Conservation (phyloP, 768 basidiomycete species). For the Boletellus sp. region DNA sequence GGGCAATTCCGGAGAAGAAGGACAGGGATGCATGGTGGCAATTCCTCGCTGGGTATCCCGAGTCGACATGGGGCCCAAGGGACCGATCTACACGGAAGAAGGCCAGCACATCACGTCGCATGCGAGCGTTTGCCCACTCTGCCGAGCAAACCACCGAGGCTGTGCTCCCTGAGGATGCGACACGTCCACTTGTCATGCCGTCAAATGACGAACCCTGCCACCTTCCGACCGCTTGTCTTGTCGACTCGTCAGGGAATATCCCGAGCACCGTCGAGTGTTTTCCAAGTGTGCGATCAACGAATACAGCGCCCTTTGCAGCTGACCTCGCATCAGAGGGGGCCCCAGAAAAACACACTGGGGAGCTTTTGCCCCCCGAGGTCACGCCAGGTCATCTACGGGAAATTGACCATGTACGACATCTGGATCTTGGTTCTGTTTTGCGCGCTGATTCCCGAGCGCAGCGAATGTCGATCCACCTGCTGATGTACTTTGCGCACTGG, state of each 20-base stretch:
- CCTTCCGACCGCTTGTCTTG: background rate
- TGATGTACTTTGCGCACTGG: constrained; percentile 86
- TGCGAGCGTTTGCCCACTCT: constrained; percentile 39
- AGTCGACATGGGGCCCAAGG: constrained; percentile 58
- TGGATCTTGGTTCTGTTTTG: background rate
- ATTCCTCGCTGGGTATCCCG: constrained; percentile 66
- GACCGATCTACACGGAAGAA: constrained; percentile 14
- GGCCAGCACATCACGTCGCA: constrained; percentile 13
- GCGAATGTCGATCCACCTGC: constrained; percentile 67
- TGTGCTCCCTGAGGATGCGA: background rate
- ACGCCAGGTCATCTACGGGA: constrained; percentile 52
- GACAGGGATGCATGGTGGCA: constrained; percentile 80
- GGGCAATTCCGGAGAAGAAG: constrained; percentile 62
- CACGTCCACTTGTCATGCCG: background rate
- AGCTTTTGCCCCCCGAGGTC: constrained; percentile 48
- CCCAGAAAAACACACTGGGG: background rate
- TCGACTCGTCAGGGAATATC: background rate
- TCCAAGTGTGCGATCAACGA: background rate
- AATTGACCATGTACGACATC: constrained; percentile 62
- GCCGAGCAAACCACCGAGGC: constrained; percentile 21
- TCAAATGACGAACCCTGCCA: constrained; percentile 1
- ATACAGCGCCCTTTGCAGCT: background rate
- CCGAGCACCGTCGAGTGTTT: background rate
- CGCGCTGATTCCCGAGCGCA: constrained; percentile 28
- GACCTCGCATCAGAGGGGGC: background rate